A percentile compares a stretch with the other conserved stretches of the same genome.
Conservation (phyloP, 2,329 filamentous ascomycete genomes). For the Exophiala sp. region DNA sequence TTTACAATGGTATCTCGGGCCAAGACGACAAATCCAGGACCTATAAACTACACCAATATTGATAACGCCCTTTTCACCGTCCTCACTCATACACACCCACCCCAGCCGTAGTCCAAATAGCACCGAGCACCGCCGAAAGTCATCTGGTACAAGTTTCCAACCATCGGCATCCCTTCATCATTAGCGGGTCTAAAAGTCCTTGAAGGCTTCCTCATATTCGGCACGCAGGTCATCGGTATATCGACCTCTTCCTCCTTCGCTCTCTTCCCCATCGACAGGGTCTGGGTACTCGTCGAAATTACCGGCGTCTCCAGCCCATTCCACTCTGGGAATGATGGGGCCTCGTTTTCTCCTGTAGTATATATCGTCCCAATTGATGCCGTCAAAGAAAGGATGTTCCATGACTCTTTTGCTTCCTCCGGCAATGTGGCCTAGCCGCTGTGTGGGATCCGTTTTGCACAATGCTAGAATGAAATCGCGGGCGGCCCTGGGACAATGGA, state of each 20-base stretch:
- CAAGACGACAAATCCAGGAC: not conserved
- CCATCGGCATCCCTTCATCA: not conserved
- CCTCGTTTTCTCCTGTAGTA: constrained; percentile 56
- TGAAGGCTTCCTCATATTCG: constrained; percentile 56
- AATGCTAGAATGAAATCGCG: constrained; percentile 57
- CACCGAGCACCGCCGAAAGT: not conserved
- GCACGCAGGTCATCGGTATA: constrained; percentile 57
- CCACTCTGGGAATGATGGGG: constrained; percentile 57
- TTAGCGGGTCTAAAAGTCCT: constrained; percentile 47
- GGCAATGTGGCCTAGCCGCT: constrained; percentile 57
- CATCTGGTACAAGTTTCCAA: not conserved
- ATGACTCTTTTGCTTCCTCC: constrained; percentile 56
- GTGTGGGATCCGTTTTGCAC: constrained; percentile 58
- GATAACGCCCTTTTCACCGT: not conserved
- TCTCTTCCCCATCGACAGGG: constrained; percentile 46
- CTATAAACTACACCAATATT: not conserved
- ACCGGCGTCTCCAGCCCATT: constrained; percentile 54
- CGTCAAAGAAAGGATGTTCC: constrained; percentile 56
- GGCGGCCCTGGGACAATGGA: constrained; percentile 40
- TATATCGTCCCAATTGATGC: constrained; percentile 58
- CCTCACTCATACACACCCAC: not conserved
- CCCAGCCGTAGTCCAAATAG: not conserved
- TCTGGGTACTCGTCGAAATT: constrained; percentile 63
- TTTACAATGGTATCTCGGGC: constrained; percentile 1
- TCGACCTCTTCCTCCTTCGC: constrained; percentile 36